A percentile compares a stretch with the other conserved stretches of the same genome.
Conservation (phyloP, 495 filamentous ascomycete genomes). For the Penicillium dipodomyicola region DNA sequence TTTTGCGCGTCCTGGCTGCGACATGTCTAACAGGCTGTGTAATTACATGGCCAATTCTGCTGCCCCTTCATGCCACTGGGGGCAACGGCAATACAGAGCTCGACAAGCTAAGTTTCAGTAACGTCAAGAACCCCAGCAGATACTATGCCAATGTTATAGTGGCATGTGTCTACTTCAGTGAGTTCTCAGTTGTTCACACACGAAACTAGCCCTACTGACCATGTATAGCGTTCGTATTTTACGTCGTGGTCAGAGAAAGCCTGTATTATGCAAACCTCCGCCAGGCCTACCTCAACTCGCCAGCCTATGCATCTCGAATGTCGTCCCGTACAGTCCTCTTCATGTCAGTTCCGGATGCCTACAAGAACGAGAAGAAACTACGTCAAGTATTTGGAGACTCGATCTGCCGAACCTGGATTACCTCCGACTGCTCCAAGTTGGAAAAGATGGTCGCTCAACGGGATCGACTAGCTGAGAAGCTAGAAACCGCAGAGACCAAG, state of each 20-base stretch:
- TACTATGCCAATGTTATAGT: slow-evolving; percentile 63
- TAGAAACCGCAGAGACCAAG: slow-evolving; percentile 65
- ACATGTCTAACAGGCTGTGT: slow-evolving; percentile 72
- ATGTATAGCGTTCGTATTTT: slow-evolving; percentile 59
- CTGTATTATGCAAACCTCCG: slow-evolving; percentile 67
- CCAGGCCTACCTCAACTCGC: slow-evolving; percentile 70
- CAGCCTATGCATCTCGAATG: slow-evolving; percentile 61
- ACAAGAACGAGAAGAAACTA: slow-evolving; percentile 55
- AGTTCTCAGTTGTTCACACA: slow-evolving; percentile 18
- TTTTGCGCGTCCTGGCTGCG: slow-evolving; percentile 65
- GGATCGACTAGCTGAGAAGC: slow-evolving; percentile 55
- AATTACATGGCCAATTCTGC: slow-evolving; percentile 77
- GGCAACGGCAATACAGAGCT: slow-evolving; percentile 57
- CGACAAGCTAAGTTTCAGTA: slow-evolving; percentile 65
- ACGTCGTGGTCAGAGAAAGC: slow-evolving; percentile 62
- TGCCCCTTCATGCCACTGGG: slow-evolving; percentile 77
- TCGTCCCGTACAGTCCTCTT: slow-evolving; percentile 70
- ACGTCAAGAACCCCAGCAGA: slow-evolving; percentile 50
- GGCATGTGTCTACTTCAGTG: slow-evolving; percentile 56
- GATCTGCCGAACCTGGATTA: slow-evolving; percentile 61
- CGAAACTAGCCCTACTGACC: slow-evolving; percentile 6
- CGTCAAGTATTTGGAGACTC: slow-evolving; percentile 59
- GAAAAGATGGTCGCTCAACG: slow-evolving; percentile 56
- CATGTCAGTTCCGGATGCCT: slow-evolving; percentile 61
- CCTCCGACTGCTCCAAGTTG: slow-evolving; percentile 54